These are phyloP conservation scores for Monosporascus ibericus DNA, from an alignment of 2,329 filamentous ascomycete species.

Conservation along the genomic window DNA sequence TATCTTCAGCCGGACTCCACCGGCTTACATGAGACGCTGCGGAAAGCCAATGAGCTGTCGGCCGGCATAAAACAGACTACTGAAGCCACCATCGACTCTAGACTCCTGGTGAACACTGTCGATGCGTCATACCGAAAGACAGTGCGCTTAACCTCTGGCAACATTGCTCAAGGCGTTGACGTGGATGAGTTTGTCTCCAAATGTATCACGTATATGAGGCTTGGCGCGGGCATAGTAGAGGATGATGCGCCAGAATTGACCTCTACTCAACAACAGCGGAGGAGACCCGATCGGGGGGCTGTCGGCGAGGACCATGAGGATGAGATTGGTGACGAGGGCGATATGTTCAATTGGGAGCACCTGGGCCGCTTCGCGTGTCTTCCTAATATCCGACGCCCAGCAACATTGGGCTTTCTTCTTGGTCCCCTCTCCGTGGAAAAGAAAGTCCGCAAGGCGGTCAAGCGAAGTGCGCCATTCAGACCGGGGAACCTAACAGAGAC, in stretches of 20 bases:
- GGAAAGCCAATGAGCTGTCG: constrained; percentile 59
- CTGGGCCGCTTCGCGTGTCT: constrained; percentile 74
- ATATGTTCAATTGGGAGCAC: constrained; percentile 79
- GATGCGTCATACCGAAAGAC: constrained; percentile 78
- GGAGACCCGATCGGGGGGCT: constrained; percentile 25
- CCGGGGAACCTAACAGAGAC: constrained; percentile 64
- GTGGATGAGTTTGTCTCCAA: constrained; percentile 89
- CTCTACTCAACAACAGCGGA: constrained; percentile 41
- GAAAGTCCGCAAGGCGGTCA: constrained; percentile 63
- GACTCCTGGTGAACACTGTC: constrained; percentile 73
- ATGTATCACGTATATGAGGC: constrained; percentile 80
- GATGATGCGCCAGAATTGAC: constrained; percentile 45
- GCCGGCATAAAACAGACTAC: constrained; percentile 75
- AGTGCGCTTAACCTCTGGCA: constrained; percentile 66
- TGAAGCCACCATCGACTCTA: constrained; percentile 85
- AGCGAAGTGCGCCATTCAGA: constrained; percentile 65
- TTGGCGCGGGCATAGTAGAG: constrained; percentile 50
- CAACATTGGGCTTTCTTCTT: constrained; percentile 76
- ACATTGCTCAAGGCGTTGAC: constrained; percentile 69
- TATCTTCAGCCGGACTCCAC: constrained; percentile 60
- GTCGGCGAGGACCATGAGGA: constrained; percentile 53
- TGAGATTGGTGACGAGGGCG: constrained; percentile 63
- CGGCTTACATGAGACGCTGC: constrained; percentile 59
- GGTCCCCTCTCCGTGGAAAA: constrained; percentile 88
- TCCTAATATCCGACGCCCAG: constrained; percentile 65